These are phyloP conservation scores for Herpetospermum pedunculosum DNA, from an alignment of 306 rosid species.

Conservation along the genomic window DNA sequence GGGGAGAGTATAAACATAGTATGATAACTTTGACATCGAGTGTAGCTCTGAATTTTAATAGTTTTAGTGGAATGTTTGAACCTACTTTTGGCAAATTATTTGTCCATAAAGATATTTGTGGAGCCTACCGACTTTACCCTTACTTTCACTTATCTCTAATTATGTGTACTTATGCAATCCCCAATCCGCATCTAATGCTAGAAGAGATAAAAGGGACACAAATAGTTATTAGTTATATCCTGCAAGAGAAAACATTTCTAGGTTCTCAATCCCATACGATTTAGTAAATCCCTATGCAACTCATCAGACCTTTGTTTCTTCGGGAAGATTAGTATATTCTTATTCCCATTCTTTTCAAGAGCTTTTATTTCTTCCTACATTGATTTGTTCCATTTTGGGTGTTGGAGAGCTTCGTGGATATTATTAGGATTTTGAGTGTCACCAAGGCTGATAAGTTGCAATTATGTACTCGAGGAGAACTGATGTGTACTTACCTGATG, in stretches of 20 bases:
- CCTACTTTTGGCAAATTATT: background rate
- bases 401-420: background rate
- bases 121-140: background rate
- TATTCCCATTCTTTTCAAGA: background rate
- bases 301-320: background rate
- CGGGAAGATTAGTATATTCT: background rate
- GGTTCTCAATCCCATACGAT: background rate
- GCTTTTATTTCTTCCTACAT: background rate
- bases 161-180: background rate
- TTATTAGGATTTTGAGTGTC: background rate
- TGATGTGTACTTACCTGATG: background rate
- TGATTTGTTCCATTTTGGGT: background rate
- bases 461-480: background rate
- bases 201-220: background rate
- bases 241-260: background rate
- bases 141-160: background rate
- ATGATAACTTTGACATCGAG: background rate
- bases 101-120: background rate
- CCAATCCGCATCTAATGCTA: background rate
- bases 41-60: background rate
- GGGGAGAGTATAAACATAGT: background rate
- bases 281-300: background rate
- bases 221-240: background rate
- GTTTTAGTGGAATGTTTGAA: background rate
- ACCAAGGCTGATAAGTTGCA: background rate